Percentiles rank a stretch among this genome's conserved stretches.
phyloP scores from a whole-genome alignment of 176 grass and related monocot genomes.

The Oryza glumipatula region DNA sequence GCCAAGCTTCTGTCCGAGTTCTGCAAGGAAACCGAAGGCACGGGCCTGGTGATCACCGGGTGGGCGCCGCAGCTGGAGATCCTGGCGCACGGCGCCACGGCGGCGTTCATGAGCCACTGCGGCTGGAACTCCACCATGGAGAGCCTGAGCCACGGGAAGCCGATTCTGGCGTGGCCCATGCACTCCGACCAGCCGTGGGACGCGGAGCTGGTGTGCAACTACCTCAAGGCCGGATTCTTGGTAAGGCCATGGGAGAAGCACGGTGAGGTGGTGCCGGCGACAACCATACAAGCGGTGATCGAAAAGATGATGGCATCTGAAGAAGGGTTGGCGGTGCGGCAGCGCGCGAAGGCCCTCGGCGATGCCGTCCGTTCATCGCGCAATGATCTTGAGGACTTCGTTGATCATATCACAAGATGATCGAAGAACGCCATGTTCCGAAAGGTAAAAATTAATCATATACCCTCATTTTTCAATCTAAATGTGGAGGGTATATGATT shows the following conservation, averaged over 20 bases:
- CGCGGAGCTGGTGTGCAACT: slow-evolving; percentile 29
- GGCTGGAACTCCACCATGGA: slow-evolving; percentile 72
- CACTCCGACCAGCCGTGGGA: slow-evolving; percentile 61
- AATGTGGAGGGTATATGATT: no score
- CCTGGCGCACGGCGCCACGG: slow-evolving; percentile 50
- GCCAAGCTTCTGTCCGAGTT: slow-evolving; percentile 22
- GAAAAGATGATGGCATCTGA: neutral
- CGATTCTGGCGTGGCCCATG: slow-evolving; percentile 60
- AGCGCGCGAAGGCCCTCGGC: neutral
- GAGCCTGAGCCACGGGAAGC: slow-evolving; percentile 56
- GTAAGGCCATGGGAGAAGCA: slow-evolving; percentile 30
- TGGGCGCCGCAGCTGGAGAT: slow-evolving; percentile 73
- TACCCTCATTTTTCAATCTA: no score
- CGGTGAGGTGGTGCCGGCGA: slow-evolving; percentile 26
- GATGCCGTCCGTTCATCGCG: neutral
- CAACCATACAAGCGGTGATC: slow-evolving; percentile 28
- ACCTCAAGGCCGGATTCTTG: slow-evolving; percentile 29
- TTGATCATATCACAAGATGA: no score
- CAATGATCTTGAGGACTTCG: no score
- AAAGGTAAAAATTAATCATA: no score
- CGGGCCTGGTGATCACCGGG: slow-evolving; percentile 46
- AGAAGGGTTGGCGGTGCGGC: neutral
- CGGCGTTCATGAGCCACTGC: slow-evolving; percentile 67
- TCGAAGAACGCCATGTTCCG: no score
- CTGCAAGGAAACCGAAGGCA: slow-evolving; percentile 22